Evolutionary conservation across 441 rosid genomes (phyloP).

Genomic region (Adansonia rubrostipa): DNA sequence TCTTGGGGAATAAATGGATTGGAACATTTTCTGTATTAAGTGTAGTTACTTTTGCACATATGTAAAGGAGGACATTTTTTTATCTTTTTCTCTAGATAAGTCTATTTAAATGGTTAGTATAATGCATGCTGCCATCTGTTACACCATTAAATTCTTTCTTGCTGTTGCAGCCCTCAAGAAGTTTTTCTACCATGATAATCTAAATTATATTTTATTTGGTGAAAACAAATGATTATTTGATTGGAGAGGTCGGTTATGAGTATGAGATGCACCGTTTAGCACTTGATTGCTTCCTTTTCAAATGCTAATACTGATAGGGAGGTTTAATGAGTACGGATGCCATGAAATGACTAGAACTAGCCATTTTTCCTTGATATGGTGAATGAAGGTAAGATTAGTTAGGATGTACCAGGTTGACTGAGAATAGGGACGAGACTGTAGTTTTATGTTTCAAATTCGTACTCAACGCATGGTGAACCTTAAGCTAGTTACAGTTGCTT

Average conservation of each 20-base stretch:
- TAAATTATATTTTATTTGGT: background rate
- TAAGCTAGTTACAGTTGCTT: background rate
- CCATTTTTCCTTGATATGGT: background rate
- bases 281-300: background rate
- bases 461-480: background rate
- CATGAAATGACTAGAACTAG: constrained; percentile 7
- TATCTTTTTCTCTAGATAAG: background rate
- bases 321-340: constrained; percentile 4
- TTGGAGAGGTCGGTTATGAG: background rate
- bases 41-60: background rate
- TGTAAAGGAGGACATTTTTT: background rate
- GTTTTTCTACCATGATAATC: background rate
- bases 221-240: constrained; percentile 4
- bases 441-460: constrained; percentile 6
- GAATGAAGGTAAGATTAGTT: constrained; percentile 16
- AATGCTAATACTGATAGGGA: background rate
- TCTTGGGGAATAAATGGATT: background rate
- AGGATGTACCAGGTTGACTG: background rate
- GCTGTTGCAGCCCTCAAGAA: background rate
- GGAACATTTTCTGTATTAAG: background rate
- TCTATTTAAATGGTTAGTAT: background rate
- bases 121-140: background rate
- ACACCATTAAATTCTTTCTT: background rate
- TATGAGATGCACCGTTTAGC: background rate
- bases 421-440: background rate